These are phyloP conservation scores for Mortierella sp. DNA, from an alignment of 371 early-diverging fungal genomes.

Conservation along the genomic window DNA sequence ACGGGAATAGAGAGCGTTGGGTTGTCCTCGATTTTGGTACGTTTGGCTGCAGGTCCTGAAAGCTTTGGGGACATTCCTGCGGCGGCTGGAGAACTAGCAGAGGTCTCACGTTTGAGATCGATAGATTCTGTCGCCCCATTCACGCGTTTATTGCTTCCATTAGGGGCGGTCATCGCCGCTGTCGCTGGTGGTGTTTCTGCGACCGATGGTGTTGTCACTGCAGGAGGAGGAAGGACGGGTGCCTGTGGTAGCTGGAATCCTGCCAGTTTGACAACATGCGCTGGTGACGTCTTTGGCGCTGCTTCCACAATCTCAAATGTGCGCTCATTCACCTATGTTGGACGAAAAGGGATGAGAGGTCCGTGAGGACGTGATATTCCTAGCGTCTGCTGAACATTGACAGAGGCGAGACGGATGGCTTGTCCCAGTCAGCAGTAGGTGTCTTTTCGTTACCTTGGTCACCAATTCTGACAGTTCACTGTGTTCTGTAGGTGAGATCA, in stretches of 20 bases:
- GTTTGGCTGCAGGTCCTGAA: conserved; percentile 37
- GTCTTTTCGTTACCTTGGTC: conserved; percentile 29
- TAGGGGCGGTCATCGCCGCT: conserved; percentile 7
- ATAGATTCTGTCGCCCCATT: conserved; percentile 19
- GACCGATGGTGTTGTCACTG: conserved; percentile 13
- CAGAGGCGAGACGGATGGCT: not conserved
- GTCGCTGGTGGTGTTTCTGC: conserved; percentile 11
- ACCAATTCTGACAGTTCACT: conserved; percentile 51
- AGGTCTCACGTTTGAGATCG: conserved; percentile 49
- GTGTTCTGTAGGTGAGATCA: conserved; percentile 59
- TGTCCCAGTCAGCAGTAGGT: not conserved
- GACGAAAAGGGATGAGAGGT: not conserved
- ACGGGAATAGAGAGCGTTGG: conserved; percentile 13
- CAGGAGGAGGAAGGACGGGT: conserved; percentile 15
- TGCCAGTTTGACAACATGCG: conserved; percentile 67
- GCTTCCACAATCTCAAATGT: conserved; percentile 61
- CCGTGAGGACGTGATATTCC: not conserved
- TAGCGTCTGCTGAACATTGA: not conserved
- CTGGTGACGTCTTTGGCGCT: conserved; percentile 55
- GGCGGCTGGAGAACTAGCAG: conserved; percentile 49
- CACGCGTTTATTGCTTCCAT: conserved; percentile 15
- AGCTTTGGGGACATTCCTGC: conserved; percentile 47
- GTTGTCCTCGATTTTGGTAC: conserved; percentile 39
- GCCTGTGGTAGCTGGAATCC: conserved; percentile 69
- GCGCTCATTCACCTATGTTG: conserved; percentile 59